A percentile compares a stretch with the other conserved stretches of the same genome.
These are phyloP conservation scores for Strigomonas culicis DNA, from an alignment of 208 protist species.

Conservation along the genomic window DNA sequence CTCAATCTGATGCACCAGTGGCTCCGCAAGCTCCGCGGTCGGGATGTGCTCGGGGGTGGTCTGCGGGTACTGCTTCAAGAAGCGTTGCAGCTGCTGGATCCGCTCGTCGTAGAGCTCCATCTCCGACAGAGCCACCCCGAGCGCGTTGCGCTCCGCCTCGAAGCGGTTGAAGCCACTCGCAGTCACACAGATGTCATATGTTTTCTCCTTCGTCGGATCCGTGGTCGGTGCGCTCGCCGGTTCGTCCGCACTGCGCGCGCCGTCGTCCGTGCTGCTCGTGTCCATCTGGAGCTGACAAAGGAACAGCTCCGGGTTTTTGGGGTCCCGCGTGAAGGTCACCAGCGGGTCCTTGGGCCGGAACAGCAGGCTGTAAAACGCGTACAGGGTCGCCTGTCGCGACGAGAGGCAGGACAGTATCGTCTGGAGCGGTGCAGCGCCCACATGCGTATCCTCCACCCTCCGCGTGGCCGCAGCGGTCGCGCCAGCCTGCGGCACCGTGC, in stretches of 20 bases:
- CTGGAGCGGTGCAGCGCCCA: conserved; percentile 21
- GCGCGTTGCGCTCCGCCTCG: conserved; percentile 61
- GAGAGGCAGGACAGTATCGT: conserved; percentile 34
- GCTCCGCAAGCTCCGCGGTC: conserved; percentile 25
- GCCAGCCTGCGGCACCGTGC: neutral
- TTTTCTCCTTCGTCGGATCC: too few species aligned
- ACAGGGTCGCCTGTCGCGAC: conserved; percentile 35
- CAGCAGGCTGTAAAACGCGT: conserved; percentile 40
- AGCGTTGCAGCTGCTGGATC: conserved; percentile 42
- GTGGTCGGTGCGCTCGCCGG: too few species aligned
- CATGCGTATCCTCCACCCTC: neutral
- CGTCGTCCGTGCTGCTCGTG: conserved; percentile 43
- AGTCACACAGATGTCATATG: too few species aligned
- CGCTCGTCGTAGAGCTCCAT: conserved; percentile 66
- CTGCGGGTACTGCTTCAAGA: conserved; percentile 44
- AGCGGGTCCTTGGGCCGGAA: conserved; percentile 20
- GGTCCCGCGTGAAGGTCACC: conserved; percentile 23
- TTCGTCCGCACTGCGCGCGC: too few species aligned
- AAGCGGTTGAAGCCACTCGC: conserved; percentile 78
- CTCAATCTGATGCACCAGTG: conserved; percentile 25
- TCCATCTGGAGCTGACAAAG: conserved; percentile 41
- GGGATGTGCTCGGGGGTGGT: conserved; percentile 40
- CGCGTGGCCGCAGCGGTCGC: too few species aligned
- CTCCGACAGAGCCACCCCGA: conserved; percentile 42
- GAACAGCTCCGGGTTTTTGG: conserved; percentile 17